Conservation (phyloP, 306 rosid species). For the Citrullus colocynthis region DNA sequence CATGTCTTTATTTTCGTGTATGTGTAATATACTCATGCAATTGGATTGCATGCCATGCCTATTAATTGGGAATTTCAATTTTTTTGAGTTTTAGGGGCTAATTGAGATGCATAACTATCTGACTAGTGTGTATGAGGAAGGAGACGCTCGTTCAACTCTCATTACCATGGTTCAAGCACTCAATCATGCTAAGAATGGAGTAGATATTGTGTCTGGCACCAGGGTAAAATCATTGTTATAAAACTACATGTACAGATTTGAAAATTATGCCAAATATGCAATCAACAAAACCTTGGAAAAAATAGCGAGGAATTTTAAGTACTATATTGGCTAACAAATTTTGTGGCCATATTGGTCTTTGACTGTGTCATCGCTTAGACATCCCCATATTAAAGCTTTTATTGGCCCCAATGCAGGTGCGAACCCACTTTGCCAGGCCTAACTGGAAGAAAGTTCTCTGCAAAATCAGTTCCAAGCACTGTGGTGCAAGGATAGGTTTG, state of each 20-base stretch:
- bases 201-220: conserved; percentile 96
- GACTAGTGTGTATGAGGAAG: conserved; percentile 98
- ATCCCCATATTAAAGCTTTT: neutral
- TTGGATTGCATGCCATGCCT: neutral
- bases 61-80: neutral
- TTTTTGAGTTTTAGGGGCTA: conserved; percentile 47
- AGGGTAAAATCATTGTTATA: conserved; percentile 34
- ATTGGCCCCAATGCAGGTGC: conserved; percentile 38
- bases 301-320: neutral
- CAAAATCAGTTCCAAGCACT: conserved; percentile 81
- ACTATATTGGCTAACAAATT: neutral
- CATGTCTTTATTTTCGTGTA: neutral
- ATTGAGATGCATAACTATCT: conserved; percentile 99
- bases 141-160: conserved; percentile 96
- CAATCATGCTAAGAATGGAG: conserved; percentile 97
- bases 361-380: neutral
- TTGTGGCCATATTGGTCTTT: neutral
- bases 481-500: conserved; percentile 78
- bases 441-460: conserved; percentile 97
- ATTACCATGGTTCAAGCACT: conserved; percentile 99
- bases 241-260: neutral
- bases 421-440: conserved; percentile 99
- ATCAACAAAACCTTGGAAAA: neutral
- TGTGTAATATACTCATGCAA: neutral
- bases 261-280: neutral